Evolutionary conservation across 2,329 filamentous ascomycete genomes (phyloP).

Genomic region (Cladorrhinum sp.): DNA sequence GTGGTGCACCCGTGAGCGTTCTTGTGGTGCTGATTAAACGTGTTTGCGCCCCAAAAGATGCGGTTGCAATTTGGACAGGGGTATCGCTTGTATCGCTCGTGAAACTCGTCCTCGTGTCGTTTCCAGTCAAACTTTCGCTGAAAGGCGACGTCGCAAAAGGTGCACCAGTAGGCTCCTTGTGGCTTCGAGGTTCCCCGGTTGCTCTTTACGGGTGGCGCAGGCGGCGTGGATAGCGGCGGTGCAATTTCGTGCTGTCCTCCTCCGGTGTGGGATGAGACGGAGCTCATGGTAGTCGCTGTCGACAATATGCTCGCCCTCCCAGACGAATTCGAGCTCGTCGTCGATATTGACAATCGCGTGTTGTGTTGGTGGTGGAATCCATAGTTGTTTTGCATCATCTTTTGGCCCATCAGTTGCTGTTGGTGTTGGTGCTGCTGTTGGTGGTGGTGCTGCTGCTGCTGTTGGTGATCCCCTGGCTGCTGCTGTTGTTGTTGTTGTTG

Average conservation of each 20-base stretch:
- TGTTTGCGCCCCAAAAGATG: conserved; percentile 65
- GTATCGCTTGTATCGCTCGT: conserved; percentile 66
- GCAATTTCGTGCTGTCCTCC: conserved; percentile 18
- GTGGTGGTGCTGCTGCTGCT: conserved; percentile 10
- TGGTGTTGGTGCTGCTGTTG: too few species aligned
- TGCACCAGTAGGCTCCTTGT: conserved; percentile 54
- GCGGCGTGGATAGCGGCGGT: conserved; percentile 22
- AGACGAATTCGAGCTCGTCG: conserved; percentile 48
- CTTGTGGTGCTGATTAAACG: conserved; percentile 66
- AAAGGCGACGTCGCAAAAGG: conserved; percentile 61
- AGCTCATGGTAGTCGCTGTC: conserved; percentile 32
- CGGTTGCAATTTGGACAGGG: conserved; percentile 66
- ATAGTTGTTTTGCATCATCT: conserved; percentile 12
- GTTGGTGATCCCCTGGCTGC: not conserved
- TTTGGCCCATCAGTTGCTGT: conserved; percentile 5
- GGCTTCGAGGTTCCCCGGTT: conserved; percentile 35
- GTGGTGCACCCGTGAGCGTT: conserved; percentile 57
- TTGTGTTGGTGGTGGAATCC: conserved; percentile 9
- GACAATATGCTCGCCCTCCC: conserved; percentile 48
- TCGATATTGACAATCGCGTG: conserved; percentile 35
- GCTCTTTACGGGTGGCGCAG: conserved; percentile 38
- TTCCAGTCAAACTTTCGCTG: conserved; percentile 69
- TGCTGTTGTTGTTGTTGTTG: conserved; percentile 3
- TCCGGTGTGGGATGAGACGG: conserved; percentile 32
- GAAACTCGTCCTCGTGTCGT: conserved; percentile 66